Percentiles rank a stretch among this genome's conserved stretches.
Conservation (phyloP, 2,329 filamentous ascomycete genomes). For the Apiospora saccharicola region DNA sequence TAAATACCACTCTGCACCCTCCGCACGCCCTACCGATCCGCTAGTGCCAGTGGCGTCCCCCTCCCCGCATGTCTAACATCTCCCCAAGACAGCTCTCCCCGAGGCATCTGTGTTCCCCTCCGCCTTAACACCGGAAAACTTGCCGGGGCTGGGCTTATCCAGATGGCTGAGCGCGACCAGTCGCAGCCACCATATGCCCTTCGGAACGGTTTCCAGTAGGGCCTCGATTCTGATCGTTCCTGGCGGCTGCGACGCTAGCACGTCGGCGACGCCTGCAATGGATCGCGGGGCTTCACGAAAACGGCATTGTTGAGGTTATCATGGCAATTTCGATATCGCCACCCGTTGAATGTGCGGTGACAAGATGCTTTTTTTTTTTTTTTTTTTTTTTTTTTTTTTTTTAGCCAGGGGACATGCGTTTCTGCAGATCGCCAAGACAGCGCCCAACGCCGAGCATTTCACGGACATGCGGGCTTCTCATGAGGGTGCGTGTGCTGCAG, state of each 20-base stretch:
- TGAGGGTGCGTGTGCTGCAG: neutral
- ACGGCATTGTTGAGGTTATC: neutral
- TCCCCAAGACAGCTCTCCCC: neutral
- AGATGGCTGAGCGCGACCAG: neutral
- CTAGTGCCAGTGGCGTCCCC: neutral
- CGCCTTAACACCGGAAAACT: neutral
- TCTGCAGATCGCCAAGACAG: neutral
- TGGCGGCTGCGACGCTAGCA: constrained; percentile 12
- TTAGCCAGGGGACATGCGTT: neutral
- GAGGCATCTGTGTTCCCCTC: neutral
- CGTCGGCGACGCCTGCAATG: neutral
- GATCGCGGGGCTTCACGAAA: neutral
- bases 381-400: neutral
- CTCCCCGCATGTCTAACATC: neutral
- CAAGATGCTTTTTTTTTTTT: neutral
- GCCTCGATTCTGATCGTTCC: neutral
- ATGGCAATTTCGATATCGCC: neutral
- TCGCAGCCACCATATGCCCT: neutral
- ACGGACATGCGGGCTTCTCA: neutral
- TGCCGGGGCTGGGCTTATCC: neutral
- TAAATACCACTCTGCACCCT: neutral
- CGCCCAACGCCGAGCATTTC: neutral
- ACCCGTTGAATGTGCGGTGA: neutral
- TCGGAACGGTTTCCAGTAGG: neutral
- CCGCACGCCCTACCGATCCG: neutral